Evolutionary conservation across 2,329 filamentous ascomycete species (phyloP), one percentile per base, ranked within the genome.

Genomic region (Cordyceps cicadae): DNA sequence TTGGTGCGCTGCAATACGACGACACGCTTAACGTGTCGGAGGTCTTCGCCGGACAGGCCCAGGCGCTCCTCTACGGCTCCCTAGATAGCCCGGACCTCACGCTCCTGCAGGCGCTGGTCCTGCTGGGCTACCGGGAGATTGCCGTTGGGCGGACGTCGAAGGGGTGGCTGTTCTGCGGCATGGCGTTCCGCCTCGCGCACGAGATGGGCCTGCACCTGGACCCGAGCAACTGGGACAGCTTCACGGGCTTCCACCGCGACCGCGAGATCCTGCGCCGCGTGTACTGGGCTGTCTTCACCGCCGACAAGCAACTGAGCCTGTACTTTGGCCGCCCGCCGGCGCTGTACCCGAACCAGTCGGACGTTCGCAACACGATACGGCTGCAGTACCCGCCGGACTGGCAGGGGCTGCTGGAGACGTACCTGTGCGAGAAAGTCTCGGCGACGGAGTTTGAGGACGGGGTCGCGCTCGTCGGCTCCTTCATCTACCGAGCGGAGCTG

Each of bases 141-240:
- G 78, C 78, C 3, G 73, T 75, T 24, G 76, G 78, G 0, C 73
- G 75, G n/a, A 69, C 73, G 2, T 80, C 77, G 19, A 81, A 79
- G 58, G 78, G 79, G 14, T 81, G 79, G 79, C 68, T 81, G 1
- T 80, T 78, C 57, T 79, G 77, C 32, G 78, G 78, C 52, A 80
- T 81, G 77, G 77, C 78, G 9, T 81, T 79, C 63, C 74, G 79
- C 5, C 70, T 81, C 15, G 75, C 77, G 0, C 77, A 80, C 55
- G 79, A 79, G 64, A 81, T 81, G 79, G 79, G 79, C 1, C 70
- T 81, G 17, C 79, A 81, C 64, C 71, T 81, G 0, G 79, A 81
- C 54, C 79, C 79, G 0, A 78, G 72, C 55, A 80, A 81, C 63
- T 81, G 78, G 79, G 72, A 75, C 50, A 70, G 71, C 24, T 70